Conservation (phyloP, 306 rosid species). For the Quercus gilva region DNA sequence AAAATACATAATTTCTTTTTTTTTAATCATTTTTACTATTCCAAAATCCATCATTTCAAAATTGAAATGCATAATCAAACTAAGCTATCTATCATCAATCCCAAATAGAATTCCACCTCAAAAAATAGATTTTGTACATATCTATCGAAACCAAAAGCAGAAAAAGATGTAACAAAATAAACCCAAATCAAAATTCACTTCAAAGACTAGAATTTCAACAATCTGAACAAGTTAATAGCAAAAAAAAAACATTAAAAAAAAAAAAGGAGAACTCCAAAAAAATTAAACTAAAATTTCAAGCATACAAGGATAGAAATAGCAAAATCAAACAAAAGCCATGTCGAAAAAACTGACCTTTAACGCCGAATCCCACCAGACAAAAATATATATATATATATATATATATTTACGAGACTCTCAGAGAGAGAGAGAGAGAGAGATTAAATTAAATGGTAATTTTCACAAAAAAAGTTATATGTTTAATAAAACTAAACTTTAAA, state of each 20-base stretch:
- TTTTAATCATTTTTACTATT: not conserved
- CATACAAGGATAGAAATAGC: not conserved
- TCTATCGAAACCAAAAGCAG: not conserved
- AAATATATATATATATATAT: not conserved
- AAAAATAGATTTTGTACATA: not conserved
- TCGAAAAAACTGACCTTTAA: conserved; percentile 40
- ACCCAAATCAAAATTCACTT: not conserved
- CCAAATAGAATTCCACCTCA: conserved; percentile 9
- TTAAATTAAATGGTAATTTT: not conserved
- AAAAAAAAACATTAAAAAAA: not conserved
- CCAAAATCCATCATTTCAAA: not conserved
- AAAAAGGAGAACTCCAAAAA: not conserved
- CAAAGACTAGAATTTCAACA: not conserved
- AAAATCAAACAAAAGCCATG: conserved; percentile 29
- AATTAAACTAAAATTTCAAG: not conserved
- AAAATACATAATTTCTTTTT: not conserved
- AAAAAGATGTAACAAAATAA: not conserved
- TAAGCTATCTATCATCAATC: not conserved
- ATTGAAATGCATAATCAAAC: not conserved
- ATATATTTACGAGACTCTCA: not conserved
- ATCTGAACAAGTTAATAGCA: not conserved
- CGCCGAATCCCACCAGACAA: conserved; percentile 26
- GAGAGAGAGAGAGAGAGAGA: not conserved
- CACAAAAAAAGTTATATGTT: too few species aligned
- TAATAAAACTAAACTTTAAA: not conserved